These are phyloP conservation scores for Globisporangium paroecandrum DNA, from an alignment of 352 stramenopile genomes.

Conservation along the genomic window DNA sequence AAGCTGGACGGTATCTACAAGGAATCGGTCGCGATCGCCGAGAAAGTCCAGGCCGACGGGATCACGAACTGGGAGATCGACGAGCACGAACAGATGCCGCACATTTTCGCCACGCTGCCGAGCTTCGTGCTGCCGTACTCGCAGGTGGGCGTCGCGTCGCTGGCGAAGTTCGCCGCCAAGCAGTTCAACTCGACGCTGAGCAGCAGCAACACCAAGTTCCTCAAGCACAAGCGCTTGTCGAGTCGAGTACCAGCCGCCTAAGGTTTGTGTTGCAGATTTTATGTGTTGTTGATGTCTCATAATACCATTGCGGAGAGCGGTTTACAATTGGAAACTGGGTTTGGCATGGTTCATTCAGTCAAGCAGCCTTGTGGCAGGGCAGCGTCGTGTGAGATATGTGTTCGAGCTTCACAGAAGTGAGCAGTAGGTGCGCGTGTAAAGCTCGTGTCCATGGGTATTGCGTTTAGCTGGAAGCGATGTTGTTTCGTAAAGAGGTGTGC, in stretches of 20 bases:
- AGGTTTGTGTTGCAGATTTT: neutral
- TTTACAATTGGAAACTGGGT: neutral
- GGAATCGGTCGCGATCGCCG: conserved; percentile 27
- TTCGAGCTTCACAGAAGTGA: too few species aligned
- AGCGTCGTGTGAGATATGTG: too few species aligned
- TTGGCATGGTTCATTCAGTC: neutral
- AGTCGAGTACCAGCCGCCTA: neutral
- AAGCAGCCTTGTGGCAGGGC: neutral
- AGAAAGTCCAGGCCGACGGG: conserved; percentile 36
- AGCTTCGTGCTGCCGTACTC: conserved; percentile 36
- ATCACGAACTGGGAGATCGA: conserved; percentile 42
- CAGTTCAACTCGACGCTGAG: conserved; percentile 16
- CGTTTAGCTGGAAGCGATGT: neutral
- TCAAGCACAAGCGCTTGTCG: conserved; percentile 2
- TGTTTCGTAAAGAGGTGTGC: neutral
- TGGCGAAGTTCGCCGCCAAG: conserved; percentile 35
- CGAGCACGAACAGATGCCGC: conserved; percentile 33
- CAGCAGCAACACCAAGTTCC: neutral
- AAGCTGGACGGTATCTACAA: conserved; percentile 39
- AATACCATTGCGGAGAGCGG: neutral
- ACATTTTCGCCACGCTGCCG: conserved; percentile 42
- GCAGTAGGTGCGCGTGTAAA: too few species aligned
- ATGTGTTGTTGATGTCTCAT: neutral
- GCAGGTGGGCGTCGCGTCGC: conserved; percentile 24
- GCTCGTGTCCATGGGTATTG: too few species aligned